phyloP scores from a whole-genome alignment of 75 land plant species.

The Cunninghamia lanceolata region DNA sequence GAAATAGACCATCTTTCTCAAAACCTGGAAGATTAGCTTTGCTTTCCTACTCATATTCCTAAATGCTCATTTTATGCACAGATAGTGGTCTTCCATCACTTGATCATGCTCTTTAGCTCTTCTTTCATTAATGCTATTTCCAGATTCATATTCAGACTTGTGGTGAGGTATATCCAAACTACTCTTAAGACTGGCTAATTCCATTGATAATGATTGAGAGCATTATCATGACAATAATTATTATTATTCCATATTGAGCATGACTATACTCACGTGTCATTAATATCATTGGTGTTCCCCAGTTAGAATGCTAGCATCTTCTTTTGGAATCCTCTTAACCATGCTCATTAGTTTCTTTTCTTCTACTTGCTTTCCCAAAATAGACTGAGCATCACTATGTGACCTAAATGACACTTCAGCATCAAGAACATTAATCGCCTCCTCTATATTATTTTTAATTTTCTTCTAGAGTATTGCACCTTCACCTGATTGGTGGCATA shows the following conservation, averaged over 20 bases:
- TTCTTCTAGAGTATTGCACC: neutral
- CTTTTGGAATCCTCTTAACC: neutral
- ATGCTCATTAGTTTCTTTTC: neutral
- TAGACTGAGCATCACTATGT: neutral
- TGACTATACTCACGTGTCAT: too few relatives aligned
- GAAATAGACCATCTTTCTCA: neutral
- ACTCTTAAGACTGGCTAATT: too few relatives aligned
- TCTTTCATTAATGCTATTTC: neutral
- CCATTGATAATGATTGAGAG: too few relatives aligned
- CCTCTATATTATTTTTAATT: neutral
- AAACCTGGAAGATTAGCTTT: neutral
- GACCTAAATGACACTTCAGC: neutral
- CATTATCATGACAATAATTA: too few relatives aligned
- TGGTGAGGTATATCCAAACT: neutral
- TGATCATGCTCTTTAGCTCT: neutral
- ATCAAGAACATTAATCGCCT: neutral
- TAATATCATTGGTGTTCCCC: too few relatives aligned
- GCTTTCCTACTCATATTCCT: neutral
- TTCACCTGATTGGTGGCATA: neutral
- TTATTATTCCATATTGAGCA: too few relatives aligned
- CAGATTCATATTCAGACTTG: neutral
- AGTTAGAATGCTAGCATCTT: neutral
- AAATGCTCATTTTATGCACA: neutral
- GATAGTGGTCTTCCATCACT: neutral
- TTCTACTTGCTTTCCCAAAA: neutral